Evolutionary conservation across 2,329 filamentous ascomycete species (phyloP).

Genomic region (Alternaria consortialis): DNA sequence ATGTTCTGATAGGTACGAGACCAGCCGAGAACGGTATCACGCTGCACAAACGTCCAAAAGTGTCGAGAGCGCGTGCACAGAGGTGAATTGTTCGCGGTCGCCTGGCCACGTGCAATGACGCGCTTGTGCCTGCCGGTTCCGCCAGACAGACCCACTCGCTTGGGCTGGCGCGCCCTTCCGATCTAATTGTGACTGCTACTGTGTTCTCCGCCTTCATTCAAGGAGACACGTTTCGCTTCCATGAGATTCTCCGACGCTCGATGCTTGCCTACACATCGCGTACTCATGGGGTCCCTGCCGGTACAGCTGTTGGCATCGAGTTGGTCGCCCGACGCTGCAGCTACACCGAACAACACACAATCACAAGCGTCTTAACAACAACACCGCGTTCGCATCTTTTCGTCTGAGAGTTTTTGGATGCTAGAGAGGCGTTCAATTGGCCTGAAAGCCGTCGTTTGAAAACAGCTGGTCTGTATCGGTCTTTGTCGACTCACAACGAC

Average conservation of each 20-base stretch:
- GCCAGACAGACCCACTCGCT: conserved; percentile 26
- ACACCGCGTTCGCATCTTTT: conserved; percentile 2
- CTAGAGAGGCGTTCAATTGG: conserved; percentile 1
- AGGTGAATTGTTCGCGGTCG: conserved; percentile 32
- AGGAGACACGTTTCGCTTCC: conserved; percentile 45
- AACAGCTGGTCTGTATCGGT: neutral
- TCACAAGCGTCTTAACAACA: conserved; percentile 18
- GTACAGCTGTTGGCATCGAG: conserved; percentile 31
- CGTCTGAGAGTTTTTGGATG: conserved; percentile 8
- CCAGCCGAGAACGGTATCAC: neutral
- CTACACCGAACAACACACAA: conserved; percentile 21
- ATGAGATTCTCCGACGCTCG: conserved; percentile 43
- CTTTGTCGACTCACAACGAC: conserved; percentile 2
- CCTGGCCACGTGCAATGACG: conserved; percentile 29
- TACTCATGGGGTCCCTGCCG: conserved; percentile 37
- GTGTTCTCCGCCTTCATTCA: conserved; percentile 26
- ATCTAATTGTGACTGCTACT: conserved; percentile 23
- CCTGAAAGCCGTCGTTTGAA: neutral
- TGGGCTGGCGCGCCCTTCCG: conserved; percentile 40
- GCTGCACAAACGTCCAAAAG: conserved; percentile 8
- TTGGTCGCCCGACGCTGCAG: conserved; percentile 32
- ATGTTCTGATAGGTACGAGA: neutral
- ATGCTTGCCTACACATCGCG: conserved; percentile 25
- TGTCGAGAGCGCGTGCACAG: conserved; percentile 17
- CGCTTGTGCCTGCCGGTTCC: conserved; percentile 14